Evolutionary conservation across 1,284 basidiomycete species (phyloP), one percentile per base, ranked within the genome.

Genomic region (Pseudozyma sp.): DNA sequence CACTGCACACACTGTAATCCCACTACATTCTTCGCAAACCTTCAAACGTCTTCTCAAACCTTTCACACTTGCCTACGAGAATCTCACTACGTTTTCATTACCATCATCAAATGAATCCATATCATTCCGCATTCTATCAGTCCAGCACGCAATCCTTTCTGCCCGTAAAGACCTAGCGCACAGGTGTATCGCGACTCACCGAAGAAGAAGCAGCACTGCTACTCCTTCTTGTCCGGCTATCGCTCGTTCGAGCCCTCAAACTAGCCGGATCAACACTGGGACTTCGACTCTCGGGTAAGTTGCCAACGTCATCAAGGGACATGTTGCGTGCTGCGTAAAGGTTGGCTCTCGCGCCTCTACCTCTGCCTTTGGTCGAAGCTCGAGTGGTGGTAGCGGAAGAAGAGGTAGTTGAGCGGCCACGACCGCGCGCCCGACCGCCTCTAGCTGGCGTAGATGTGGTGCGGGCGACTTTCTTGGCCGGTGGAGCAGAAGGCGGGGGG

Each of bases 271-370:
- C 70, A 1, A 75, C 59, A 34, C 68, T 70, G 6, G 72, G 59
- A 48, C 72, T 75, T 4, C 72, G 35, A 44, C 62, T 66, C 18
- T 53, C 45, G 0, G 72, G 68, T 4, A 75, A 9, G 11, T 52
- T 39, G 12, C 64, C 38, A 12, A 74, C 36, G 35, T 74, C 70
- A 53, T 77, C 75, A 8, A 77, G 52, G 39, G 61, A 74, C 70
- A 73, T 73, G 59, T 70, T 77, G 5, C 75, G 35, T 3, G 75
- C 75, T 3, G 65, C 75, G 36, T 62, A 50, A 9, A 77, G 59
- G 13, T 51, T 67, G 5, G 62, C 63, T n/a, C 61, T 44, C 12
- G 54, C 63, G 12, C 50, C 36, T n/a, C 35, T 7, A 14, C 52
- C 52, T 13, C 44, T 21, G 5, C 59, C 56, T 19, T 50, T 55